Conservation (phyloP, 139 green algal genomes). For the Trebouxia sp. region DNA sequence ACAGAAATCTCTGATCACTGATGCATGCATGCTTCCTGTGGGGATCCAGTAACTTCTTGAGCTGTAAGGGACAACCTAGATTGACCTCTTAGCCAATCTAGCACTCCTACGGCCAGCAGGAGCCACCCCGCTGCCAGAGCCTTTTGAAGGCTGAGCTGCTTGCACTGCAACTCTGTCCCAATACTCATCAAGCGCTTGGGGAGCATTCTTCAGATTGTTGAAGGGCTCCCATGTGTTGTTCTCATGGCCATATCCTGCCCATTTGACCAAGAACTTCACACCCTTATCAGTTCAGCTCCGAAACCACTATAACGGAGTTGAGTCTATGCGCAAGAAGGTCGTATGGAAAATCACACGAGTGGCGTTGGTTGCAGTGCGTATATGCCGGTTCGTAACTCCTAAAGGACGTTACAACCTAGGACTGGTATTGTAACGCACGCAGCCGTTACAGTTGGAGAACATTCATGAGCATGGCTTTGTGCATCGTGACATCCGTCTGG, state of each 20-base stretch:
- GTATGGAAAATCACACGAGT: neutral
- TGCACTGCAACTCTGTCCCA: constrained; percentile 2
- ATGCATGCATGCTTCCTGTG: no score
- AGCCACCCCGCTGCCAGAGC: no score
- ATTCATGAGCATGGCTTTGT: constrained; percentile 13
- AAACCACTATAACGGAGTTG: constrained; percentile 43
- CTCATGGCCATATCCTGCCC: neutral
- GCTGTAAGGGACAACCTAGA: no score
- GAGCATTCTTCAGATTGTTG: neutral
- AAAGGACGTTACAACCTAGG: no score
- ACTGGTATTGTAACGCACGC: no score
- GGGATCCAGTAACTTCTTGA: no score
- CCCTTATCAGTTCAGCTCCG: neutral
- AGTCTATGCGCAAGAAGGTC: constrained; percentile 45
- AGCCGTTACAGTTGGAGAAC: neutral
- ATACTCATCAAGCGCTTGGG: neutral
- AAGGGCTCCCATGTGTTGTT: neutral
- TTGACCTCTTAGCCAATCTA: no score
- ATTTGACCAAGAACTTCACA: constrained; percentile 8
- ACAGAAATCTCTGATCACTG: no score
- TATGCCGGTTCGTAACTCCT: no score
- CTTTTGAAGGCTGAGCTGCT: neutral
- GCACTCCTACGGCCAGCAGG: no score
- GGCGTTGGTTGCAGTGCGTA: neutral
- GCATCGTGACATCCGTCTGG: constrained; percentile 6